These are phyloP conservation scores for Hyphochytrium catenoides DNA, from an alignment of 352 stramenopile genomes.

Conservation along the genomic window DNA sequence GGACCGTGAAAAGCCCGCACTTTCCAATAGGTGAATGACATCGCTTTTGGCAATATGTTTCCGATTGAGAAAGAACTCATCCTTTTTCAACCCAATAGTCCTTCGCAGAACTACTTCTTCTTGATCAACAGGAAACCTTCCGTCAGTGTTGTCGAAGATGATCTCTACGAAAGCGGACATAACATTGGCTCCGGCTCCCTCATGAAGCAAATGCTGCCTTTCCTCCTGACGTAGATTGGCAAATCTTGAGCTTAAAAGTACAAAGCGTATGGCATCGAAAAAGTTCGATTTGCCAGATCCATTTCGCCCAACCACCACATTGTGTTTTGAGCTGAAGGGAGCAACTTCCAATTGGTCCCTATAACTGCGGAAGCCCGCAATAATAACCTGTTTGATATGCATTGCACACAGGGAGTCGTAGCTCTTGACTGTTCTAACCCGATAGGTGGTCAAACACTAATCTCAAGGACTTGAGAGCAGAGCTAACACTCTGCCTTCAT, in stretches of 20 bases:
- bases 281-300: constrained; percentile 93
- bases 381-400: constrained; percentile 89
- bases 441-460: too few relatives aligned
- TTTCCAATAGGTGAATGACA: constrained; percentile 93
- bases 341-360: constrained; percentile 67
- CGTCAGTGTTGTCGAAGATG: constrained; percentile 97
- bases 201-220: constrained; percentile 79
- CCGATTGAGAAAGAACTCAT: constrained; percentile 99
- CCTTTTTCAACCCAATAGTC: constrained; percentile 98
- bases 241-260: constrained; percentile 75
- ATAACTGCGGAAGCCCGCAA: constrained; percentile 84
- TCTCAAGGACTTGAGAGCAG: too few relatives aligned
- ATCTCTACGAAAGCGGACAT: constrained; percentile 97
- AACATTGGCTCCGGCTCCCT: constrained; percentile 75
- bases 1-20: constrained; percentile 90
- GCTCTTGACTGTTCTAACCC: too few relatives aligned
- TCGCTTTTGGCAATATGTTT: constrained; percentile 94
- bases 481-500: too few relatives aligned
- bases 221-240: constrained; percentile 72
- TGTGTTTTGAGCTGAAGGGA: constrained; percentile 78
- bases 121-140: constrained; percentile 69
- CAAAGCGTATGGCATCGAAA: constrained; percentile 98
- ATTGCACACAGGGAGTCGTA: too few relatives aligned
- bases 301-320: constrained; percentile 95
- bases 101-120: constrained; percentile 84